Evolutionary conservation across 345 rosid genomes (phyloP), one percentile per base, ranked within the genome.

Genomic region (Populus simonii): DNA sequence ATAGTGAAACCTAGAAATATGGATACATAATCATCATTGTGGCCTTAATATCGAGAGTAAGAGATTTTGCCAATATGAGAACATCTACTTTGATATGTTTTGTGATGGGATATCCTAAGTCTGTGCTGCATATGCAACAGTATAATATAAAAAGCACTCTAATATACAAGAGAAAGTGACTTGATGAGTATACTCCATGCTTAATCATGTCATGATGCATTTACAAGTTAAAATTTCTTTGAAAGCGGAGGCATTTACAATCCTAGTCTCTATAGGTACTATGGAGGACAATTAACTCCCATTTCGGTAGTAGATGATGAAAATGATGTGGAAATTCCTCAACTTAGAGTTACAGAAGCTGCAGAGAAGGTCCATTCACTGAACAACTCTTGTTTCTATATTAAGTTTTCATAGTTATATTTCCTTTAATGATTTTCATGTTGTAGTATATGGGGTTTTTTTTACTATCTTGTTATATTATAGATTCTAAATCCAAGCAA

Each of bases 241-340:
- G 6, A 36, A 78, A 38, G 72, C 3, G 72, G 76, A 72, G 45
- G 66, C 9, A 16, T 36, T 71, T 66, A 53, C n/a, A 36, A 29
- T 67, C 35, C 45, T 29, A 66, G 27, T 61, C 27, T 68, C n/a
- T 85, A 69, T 83, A 96, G 99, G 86, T 94, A 96, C 79, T 96
- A 85, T 87, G 94, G 89, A 85, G 97, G 97, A 62, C 91, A 94
- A 86, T 79, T 96, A 70, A 82, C 94, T 83, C 84, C 93, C 72
- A 84, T 89, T 77, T 85, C 91, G 68, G 98, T 91, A 80, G 79
- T 80, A 36, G 89, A 88, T 77, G 77, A 78, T 74, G 91, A 88
- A 79, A 85, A 79, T 79, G 86, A 74, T 70, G 83, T 70, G 72
- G 91, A 87, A 65, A 76, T 74, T 80, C 82, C 85, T 72, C 86